Conservation (phyloP, 129 eudicot species). For the Saussurea involucrata region DNA sequence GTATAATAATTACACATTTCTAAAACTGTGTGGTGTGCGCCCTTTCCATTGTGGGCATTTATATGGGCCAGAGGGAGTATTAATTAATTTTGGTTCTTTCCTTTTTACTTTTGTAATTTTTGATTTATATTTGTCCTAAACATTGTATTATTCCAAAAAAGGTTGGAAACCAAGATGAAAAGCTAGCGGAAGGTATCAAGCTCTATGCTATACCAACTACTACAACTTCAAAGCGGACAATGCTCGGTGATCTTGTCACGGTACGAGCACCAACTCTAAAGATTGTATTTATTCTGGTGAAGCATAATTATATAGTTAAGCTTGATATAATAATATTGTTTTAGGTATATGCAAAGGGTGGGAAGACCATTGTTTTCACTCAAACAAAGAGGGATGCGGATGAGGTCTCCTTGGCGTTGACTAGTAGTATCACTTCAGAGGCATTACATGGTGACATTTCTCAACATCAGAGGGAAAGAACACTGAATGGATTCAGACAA, state of each 20-base stretch:
- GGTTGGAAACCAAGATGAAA: conserved; percentile 95
- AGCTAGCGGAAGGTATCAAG: conserved; percentile 91
- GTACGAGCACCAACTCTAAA: conserved; percentile 38
- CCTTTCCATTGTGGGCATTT: too few relatives aligned
- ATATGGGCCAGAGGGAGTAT: too few relatives aligned
- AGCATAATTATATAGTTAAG: not conserved
- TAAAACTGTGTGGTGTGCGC: too few relatives aligned
- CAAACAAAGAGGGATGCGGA: conserved; percentile 96
- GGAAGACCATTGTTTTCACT: conserved; percentile 90
- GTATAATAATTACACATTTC: too few relatives aligned
- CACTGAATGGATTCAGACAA: conserved; percentile 84
- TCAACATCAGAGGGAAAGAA: conserved; percentile 93
- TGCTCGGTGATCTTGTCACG: conserved; percentile 82
- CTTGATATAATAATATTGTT: not conserved
- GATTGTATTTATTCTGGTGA: not conserved
- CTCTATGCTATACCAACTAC: conserved; percentile 79
- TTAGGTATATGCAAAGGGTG: conserved; percentile 97
- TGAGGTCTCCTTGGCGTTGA: conserved; percentile 78
- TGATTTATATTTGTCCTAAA: not conserved
- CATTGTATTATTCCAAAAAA: conserved; percentile 7
- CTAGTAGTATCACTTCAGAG: conserved; percentile 82
- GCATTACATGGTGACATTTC: conserved; percentile 98
- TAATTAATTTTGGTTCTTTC: too few relatives aligned
- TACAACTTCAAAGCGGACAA: conserved; percentile 67
- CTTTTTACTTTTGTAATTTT: not conserved